These are phyloP conservation scores for Salmacisia buchloeana DNA, from an alignment of 1,284 basidiomycete genomes.

Conservation along the genomic window DNA sequence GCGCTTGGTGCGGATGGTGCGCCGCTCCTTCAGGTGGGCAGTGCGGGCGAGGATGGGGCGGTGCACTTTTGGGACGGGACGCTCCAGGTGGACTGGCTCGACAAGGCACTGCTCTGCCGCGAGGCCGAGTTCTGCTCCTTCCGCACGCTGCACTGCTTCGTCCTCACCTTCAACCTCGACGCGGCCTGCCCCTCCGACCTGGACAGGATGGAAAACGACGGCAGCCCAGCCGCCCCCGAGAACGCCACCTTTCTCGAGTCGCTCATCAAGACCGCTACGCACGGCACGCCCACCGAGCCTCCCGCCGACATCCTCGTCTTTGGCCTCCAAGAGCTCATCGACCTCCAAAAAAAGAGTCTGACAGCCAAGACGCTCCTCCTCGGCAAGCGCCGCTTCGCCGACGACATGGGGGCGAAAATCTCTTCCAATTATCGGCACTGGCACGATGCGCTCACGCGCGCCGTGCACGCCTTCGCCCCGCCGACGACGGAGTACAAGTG, in stretches of 20 bases:
- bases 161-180: slow-evolving; percentile 90
- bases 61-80: slow-evolving; percentile 86
- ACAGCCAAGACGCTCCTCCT: slow-evolving; percentile 58
- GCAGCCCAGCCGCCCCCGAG: slow-evolving; percentile 35
- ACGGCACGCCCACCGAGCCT: no score
- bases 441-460: slow-evolving; percentile 36
- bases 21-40: slow-evolving; percentile 64
- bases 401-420: slow-evolving; percentile 31
- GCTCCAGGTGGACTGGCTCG: slow-evolving; percentile 76
- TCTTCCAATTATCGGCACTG: slow-evolving; percentile 25
- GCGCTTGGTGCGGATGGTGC: slow-evolving; percentile 11
- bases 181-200: slow-evolving; percentile 75
- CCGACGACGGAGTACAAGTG: slow-evolving; percentile 61
- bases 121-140: slow-evolving; percentile 74
- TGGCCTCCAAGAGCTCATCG: slow-evolving; percentile 91
- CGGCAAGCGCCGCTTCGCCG: slow-evolving; percentile 29
- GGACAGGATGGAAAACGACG: no score
- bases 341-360: slow-evolving; percentile 83
- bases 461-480: slow-evolving; percentile 38
- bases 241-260: slow-evolving; percentile 35
- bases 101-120: slow-evolving; percentile 69
- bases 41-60: slow-evolving; percentile 69
- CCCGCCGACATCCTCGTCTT: slow-evolving; percentile 81
- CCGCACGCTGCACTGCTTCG: slow-evolving; percentile 70
- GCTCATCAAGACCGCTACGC: slow-evolving; percentile 26